phyloP scores from a whole-genome alignment of 2,329 filamentous ascomycete species.

The Hymenoscyphus albidus region DNA sequence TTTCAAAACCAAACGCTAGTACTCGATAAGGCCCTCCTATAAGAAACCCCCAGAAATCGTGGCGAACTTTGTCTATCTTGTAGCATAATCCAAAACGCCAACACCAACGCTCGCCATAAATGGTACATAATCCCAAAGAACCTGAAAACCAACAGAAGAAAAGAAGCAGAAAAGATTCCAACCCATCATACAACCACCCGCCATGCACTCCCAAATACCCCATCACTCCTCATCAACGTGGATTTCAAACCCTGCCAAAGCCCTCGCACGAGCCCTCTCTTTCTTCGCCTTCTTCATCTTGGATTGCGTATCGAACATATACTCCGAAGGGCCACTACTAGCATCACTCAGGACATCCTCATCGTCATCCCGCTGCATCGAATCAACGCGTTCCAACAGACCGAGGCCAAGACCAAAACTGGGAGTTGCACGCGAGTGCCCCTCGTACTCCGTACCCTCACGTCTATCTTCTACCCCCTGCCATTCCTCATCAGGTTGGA shows the following conservation, averaged over 20 bases:
- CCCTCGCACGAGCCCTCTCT: not conserved
- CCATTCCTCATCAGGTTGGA: constrained; percentile 27
- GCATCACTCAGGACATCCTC: constrained; percentile 35
- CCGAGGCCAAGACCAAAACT: constrained; percentile 1
- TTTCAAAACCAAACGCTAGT: too few relatives aligned
- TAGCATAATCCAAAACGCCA: too few relatives aligned
- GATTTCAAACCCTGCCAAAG: constrained; percentile 25
- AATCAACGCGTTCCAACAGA: not conserved
- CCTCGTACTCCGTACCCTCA: not conserved
- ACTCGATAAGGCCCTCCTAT: too few relatives aligned
- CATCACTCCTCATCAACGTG: constrained; percentile 26
- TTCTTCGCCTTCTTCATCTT: not conserved
- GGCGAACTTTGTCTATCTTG: too few relatives aligned
- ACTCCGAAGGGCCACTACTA: constrained; percentile 54
- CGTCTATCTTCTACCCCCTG: constrained; percentile 25
- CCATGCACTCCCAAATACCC: not conserved
- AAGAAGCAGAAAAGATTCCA: too few relatives aligned
- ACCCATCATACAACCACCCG: too few relatives aligned
- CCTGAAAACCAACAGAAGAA: too few relatives aligned
- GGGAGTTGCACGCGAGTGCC: not conserved
- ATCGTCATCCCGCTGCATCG: constrained; percentile 10
- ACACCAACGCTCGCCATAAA: too few relatives aligned
- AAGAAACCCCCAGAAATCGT: too few relatives aligned
- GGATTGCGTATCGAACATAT: constrained; percentile 46
- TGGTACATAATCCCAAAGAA: too few relatives aligned